phyloP scores from a whole-genome alignment of 2,329 filamentous ascomycete genomes.

The Colletotrichum sp. region DNA sequence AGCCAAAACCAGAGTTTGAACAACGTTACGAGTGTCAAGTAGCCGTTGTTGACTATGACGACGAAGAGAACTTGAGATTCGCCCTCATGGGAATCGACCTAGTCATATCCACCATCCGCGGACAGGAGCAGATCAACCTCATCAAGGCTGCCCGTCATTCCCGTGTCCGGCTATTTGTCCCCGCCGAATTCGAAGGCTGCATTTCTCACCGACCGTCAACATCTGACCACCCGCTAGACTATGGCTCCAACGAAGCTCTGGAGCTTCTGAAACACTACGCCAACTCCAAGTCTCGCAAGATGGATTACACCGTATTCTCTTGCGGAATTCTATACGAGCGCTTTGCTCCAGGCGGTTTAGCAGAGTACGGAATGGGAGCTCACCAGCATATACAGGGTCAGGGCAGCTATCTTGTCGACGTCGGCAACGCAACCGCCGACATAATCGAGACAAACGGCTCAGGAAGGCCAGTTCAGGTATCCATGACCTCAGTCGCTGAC shows the following conservation, averaged over 20 bases:
- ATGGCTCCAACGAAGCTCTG: constrained; percentile 61
- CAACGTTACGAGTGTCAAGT: constrained; percentile 66
- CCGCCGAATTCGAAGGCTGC: constrained; percentile 76
- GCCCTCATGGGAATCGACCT: constrained; percentile 75
- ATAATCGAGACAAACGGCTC: constrained; percentile 60
- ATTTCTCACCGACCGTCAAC: constrained; percentile 55
- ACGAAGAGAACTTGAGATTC: constrained; percentile 63
- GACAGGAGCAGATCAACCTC: constrained; percentile 69
- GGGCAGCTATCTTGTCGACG: constrained; percentile 71
- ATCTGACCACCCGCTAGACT: constrained; percentile 63
- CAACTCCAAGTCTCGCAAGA: constrained; percentile 48
- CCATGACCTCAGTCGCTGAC: constrained; percentile 73
- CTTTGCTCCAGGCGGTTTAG: constrained; percentile 72
- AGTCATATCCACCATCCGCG: constrained; percentile 76
- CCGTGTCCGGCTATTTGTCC: constrained; percentile 72
- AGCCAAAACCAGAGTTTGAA: constrained; percentile 61
- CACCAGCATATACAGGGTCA: constrained; percentile 59
- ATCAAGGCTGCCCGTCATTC: constrained; percentile 73
- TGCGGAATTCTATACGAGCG: constrained; percentile 80
- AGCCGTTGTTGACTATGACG: constrained; percentile 70
- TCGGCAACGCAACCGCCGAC: constrained; percentile 61
- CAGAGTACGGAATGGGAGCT: constrained; percentile 61
- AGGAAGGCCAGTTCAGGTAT: constrained; percentile 59
- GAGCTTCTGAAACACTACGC: constrained; percentile 60
- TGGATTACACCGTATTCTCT: constrained; percentile 73